Evolutionary conservation across 2,329 filamentous ascomycete species (phyloP), one percentile per base, ranked within the genome.

Genomic region (Trematosphaeria pertusa): DNA sequence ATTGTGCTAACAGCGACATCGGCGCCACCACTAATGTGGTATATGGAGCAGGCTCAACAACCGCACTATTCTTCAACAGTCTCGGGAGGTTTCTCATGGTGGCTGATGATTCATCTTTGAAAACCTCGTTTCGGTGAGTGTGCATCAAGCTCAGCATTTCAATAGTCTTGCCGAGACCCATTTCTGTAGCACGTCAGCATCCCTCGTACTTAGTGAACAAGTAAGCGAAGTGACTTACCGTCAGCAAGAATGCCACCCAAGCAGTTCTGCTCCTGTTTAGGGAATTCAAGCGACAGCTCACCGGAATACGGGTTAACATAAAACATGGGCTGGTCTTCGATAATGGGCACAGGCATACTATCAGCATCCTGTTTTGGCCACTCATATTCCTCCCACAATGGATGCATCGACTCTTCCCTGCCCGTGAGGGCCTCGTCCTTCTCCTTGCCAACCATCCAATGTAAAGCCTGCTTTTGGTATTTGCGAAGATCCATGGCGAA

Each of bases 251-350:
- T 89, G 5, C 94, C 94, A 34, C 94, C 94, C 0, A 96, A 78
- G 58, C 94, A 99, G 67, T 95, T 90, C 65, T 97, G 94, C 62
- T 97, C 91, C 67, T 99, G 94, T 2, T 86, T 83, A 1, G 94
- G 94, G 57, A 99, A 99, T 5, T 96, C 86, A 0, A 97, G 77
- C 2, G 91, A 95, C 41, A 99, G 76, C 59, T 97, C 93, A 7
- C 94, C 94, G 5, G 92, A 97, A 70, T 99, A 99, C 0, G 93
- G 93, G 61, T 99, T 99, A 61, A 97, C 87, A 60, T 97, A 99
- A 64, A 99, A 99, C 48, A 82, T 84, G 6, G 83, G 72, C 58
- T 91, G 85, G 2, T 81, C 83, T 8, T 83, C 76, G 6, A 94
- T 78, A 14, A 68, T 65, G 0, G 87, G 86, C 9, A 97, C 65